Conservation (phyloP, 2,329 filamentous ascomycete species). For the Alternaria dauci region DNA sequence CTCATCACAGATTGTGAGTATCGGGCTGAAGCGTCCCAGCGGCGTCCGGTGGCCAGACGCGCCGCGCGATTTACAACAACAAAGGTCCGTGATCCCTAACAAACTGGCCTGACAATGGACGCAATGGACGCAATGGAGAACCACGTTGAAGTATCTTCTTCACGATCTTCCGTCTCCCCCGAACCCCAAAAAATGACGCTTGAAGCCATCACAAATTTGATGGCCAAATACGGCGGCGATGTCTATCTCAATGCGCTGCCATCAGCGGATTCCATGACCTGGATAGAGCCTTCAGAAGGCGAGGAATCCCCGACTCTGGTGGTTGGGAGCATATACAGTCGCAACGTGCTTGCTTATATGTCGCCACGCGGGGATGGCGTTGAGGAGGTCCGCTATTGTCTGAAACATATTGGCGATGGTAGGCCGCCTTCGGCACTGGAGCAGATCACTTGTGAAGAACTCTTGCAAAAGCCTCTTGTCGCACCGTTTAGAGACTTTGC, state of each 20-base stretch:
- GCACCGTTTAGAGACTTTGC: conserved; percentile 17
- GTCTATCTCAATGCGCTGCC: conserved; percentile 14
- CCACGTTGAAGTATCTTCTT: background rate
- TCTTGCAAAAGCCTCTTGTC: conserved; percentile 10
- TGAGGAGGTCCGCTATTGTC: conserved; percentile 16
- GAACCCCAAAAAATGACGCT: conserved; percentile 10
- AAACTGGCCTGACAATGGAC: background rate
- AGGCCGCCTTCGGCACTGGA: background rate
- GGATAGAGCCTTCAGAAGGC: conserved; percentile 4
- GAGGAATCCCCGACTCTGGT: conserved; percentile 5
- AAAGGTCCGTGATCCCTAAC: conserved; percentile 2
- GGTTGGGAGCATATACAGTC: conserved; percentile 3
- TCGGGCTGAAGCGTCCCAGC: background rate
- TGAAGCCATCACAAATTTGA: background rate
- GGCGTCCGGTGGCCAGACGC: conserved; percentile 3
- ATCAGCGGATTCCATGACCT: conserved; percentile 12
- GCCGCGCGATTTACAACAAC: background rate
- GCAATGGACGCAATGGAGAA: background rate
- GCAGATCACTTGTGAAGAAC: conserved; percentile 8
- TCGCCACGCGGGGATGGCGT: conserved; percentile 8
- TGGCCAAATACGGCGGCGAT: conserved; percentile 10
- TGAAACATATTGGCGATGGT: background rate
- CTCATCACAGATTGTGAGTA: background rate
- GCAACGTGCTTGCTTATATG: conserved; percentile 18
- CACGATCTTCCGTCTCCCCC: background rate